Percentiles rank a stretch among this genome's conserved stretches.
phyloP scores from a whole-genome alignment of 352 stramenopile species.

The Phytophthora boehmeriae region DNA sequence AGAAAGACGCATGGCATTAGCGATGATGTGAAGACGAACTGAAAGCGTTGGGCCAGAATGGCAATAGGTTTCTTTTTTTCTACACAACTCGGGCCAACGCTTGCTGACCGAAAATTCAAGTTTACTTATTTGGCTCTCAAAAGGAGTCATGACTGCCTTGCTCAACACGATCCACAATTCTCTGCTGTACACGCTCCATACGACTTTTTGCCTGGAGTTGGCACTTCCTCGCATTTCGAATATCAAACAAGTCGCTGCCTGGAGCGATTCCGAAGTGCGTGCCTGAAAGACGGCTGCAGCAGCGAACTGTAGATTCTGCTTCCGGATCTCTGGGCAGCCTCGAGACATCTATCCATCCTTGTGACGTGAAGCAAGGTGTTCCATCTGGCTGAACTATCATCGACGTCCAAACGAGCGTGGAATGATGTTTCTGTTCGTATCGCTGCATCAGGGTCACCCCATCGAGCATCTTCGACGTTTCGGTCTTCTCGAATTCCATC shows the following conservation, averaged over 20 bases:
- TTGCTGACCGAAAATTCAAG: neutral
- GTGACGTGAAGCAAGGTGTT: conserved; percentile 13
- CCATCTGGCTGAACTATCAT: conserved; percentile 15
- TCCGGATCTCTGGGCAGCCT: conserved; percentile 2
- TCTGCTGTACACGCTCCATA: conserved; percentile 15
- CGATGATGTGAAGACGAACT: too few relatives aligned
- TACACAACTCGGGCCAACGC: neutral
- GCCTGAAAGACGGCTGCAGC: conserved; percentile 18
- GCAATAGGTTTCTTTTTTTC: too few relatives aligned
- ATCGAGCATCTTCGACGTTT: conserved; percentile 3
- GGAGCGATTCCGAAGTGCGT: conserved; percentile 13
- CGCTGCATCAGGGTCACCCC: conserved; percentile 26
- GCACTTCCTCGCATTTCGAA: conserved; percentile 14
- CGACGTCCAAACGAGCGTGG: conserved; percentile 24
- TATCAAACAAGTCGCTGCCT: conserved; percentile 6
- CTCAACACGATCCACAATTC: conserved; percentile 9
- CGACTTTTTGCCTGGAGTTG: conserved; percentile 18
- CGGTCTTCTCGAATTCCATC: neutral
- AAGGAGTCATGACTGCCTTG: neutral
- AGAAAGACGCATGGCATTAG: too few relatives aligned
- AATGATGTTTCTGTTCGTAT: conserved; percentile 4
- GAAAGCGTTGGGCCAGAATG: too few relatives aligned
- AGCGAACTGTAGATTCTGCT: conserved; percentile 10
- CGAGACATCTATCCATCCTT: conserved; percentile 16
- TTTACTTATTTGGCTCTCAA: neutral